phyloP scores from a whole-genome alignment of 768 basidiomycete genomes.

The Macrolepiota fuliginosa region DNA sequence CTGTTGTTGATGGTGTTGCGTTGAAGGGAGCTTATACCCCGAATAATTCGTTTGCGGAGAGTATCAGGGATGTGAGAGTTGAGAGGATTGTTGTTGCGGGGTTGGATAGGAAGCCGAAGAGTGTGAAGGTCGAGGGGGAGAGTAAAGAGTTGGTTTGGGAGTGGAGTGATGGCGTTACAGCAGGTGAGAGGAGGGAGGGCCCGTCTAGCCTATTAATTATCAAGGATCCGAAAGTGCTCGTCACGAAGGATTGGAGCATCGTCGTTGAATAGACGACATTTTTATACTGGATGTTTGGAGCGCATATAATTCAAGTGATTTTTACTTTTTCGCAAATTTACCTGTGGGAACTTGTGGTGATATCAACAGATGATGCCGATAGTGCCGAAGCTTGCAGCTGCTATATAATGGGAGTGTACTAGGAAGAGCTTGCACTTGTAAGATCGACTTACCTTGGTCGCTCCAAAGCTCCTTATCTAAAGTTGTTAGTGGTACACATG shows the following conservation, averaged over 20 bases:
- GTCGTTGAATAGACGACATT: constrained; percentile 21
- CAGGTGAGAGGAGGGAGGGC: constrained; percentile 58
- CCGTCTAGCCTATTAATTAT: constrained; percentile 68
- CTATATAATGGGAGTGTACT: no score
- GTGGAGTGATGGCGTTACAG: constrained; percentile 57
- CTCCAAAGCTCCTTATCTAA: no score
- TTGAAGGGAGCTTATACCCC: constrained; percentile 45
- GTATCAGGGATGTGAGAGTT: constrained; percentile 67
- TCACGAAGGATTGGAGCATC: constrained; percentile 68
- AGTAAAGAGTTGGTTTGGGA: constrained; percentile 63
- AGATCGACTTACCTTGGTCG: no score
- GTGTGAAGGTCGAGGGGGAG: constrained; percentile 47
- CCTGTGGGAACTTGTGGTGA: no score
- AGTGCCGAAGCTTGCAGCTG: no score
- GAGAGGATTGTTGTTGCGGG: constrained; percentile 85
- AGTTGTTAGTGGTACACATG: no score
- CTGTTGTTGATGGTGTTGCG: constrained; percentile 51
- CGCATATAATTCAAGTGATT: no score
- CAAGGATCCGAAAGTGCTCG: constrained; percentile 65
- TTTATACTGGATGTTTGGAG: neutral
- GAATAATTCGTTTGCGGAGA: constrained; percentile 67
- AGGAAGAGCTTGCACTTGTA: no score
- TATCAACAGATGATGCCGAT: no score
- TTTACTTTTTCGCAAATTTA: no score
- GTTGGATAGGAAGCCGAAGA: constrained; percentile 55